Percentiles rank a stretch among this genome's conserved stretches.
These are phyloP conservation scores for Bauhinia variegata DNA, from an alignment of 306 rosid species.

Conservation along the genomic window DNA sequence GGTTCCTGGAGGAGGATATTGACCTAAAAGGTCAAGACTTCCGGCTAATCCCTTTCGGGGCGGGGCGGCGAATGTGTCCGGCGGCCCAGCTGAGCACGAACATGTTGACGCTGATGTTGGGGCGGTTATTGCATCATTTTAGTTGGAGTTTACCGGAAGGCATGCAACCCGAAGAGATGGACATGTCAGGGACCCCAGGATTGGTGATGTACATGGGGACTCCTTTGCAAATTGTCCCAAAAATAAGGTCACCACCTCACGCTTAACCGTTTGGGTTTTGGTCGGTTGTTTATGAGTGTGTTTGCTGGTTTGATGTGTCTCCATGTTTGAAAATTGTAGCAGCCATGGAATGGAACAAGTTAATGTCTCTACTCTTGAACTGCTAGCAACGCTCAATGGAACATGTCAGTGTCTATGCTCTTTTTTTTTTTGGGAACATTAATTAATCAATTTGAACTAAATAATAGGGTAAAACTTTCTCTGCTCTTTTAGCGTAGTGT, in stretches of 20 bases:
- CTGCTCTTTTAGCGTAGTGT: too few species aligned
- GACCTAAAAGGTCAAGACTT: conserved; percentile 65
- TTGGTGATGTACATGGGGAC: conserved; percentile 57
- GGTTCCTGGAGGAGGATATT: conserved; percentile 58
- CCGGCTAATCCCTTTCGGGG: conserved; percentile 57
- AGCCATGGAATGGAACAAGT: too few species aligned
- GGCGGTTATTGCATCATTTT: conserved; percentile 60
- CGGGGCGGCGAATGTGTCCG: conserved; percentile 56
- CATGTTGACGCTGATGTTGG: conserved; percentile 57
- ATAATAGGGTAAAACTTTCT: too few species aligned
- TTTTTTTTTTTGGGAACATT: too few species aligned
- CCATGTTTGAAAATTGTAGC: too few species aligned
- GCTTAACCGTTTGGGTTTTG: conserved; percentile 37
- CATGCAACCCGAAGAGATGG: conserved; percentile 49
- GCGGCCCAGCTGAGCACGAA: conserved; percentile 59
- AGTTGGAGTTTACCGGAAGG: conserved; percentile 45
- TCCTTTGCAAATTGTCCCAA: conserved; percentile 46
- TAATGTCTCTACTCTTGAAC: too few species aligned
- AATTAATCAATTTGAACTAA: too few species aligned
- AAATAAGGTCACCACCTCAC: conserved; percentile 48
- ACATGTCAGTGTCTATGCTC: conserved; percentile 14
- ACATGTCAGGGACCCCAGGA: conserved; percentile 52
- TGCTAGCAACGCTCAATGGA: conserved; percentile 8
- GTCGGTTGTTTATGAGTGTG: conserved; percentile 44
- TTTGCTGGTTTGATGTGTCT: conserved; percentile 20